Evolutionary conservation across 225 moss, liverwort and hornwort species (phyloP).

Genomic region (Asterella californica): DNA sequence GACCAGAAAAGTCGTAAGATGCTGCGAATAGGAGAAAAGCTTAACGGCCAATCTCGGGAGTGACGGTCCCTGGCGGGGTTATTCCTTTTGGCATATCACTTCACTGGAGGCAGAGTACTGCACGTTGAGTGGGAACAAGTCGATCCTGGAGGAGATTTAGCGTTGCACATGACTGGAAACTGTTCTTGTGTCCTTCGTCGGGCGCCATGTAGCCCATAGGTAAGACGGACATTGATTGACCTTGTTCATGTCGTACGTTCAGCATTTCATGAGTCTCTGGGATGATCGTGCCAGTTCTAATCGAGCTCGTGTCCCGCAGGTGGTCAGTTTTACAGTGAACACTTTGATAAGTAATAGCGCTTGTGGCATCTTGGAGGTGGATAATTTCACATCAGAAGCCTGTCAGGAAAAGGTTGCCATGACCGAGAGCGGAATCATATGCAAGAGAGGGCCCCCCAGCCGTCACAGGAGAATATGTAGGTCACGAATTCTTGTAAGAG

Average conservation of each 20-base stretch:
- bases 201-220: background rate
- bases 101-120: background rate
- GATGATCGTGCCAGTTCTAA: background rate
- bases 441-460: background rate
- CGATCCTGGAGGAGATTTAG: background rate
- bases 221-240: background rate
- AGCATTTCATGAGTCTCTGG: background rate
- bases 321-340: background rate
- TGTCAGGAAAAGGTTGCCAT: background rate
- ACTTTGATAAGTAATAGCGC: background rate
- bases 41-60: background rate
- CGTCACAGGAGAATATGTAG: constrained; percentile 1
- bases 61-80: background rate
- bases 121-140: background rate
- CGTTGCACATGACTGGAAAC: constrained; percentile 1
- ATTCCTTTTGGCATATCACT: background rate
- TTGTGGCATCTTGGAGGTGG: background rate
- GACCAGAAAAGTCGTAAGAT: background rate
- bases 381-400: background rate
- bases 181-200: background rate
- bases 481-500: background rate
- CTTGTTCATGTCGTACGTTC: background rate
- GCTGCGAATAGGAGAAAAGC: background rate
- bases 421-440: background rate
- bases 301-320: background rate